Evolutionary conservation across 163 green algal species (phyloP), one percentile per base, ranked within the genome.

Genomic region (Coccomyxa subellipsoidea): DNA sequence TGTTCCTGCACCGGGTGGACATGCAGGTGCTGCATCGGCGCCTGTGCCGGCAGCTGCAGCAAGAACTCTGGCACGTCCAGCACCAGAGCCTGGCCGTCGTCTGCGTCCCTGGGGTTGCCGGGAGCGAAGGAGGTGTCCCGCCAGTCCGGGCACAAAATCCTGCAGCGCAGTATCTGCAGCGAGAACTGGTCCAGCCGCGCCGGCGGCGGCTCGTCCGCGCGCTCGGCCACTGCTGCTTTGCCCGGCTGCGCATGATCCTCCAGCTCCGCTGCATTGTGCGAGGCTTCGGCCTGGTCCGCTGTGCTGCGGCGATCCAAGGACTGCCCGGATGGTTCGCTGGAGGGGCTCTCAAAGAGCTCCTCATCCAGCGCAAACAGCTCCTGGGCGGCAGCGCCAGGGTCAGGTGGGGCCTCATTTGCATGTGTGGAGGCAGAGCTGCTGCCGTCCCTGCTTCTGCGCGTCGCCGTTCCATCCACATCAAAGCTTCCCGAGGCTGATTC

Each of bases 11-110:
- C 66, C 27, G 66, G 66, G 66, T 73, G 66, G 3, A 36, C n/a
- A 34, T 8, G 1, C 4, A 80, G 80, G 36, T 84, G 76, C 69
- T 82, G 38, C 12, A 80, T 79, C 36, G 76, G 81, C 31, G 79
- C 53, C 34, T 77, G 29, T 12, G 85, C 29, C 0, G 88, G 88
- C 37, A 92, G 78, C 69, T 83, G 82, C 40, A 92, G 87, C 35
- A 79, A 39, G 38, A 89, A 80, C 31, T 84, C 79, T 8, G 83
- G 87, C 40, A 89, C 69, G 39, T 90, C 83, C 53, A 92, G 59
- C 0, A 77, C 35, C 31, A 86, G 25, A 9, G 71, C 79, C 40
- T 79, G 32, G 27, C 18, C 32, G 32, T 27, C 32, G n/a, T 38
- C 70, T 31, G 9, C 31, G 2, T 40, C 47, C 47, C 47, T n/a